Percentiles rank a stretch among this genome's conserved stretches.
phyloP scores from a whole-genome alignment of 2,329 filamentous ascomycete genomes.

The Zelopaecilomyces penicillatus region DNA sequence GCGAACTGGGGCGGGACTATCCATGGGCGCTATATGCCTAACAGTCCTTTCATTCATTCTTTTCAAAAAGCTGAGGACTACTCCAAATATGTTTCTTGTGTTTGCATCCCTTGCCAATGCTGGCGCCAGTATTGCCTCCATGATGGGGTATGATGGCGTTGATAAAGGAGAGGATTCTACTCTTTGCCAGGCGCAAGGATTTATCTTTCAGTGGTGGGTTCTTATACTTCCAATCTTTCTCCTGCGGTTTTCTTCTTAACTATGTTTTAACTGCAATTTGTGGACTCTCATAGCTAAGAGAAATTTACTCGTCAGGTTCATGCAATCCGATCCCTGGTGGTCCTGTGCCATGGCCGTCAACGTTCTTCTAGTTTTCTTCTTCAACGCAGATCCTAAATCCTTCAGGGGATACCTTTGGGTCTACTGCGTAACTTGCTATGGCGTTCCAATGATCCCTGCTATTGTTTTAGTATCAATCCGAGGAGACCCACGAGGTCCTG shows the following conservation, averaged over 20 bases:
- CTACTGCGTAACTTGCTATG: slow-evolving; percentile 63
- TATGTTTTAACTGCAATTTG: no score
- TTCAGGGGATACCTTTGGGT: slow-evolving; percentile 63
- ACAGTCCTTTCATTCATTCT: slow-evolving; percentile 41
- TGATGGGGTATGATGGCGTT: slow-evolving; percentile 62
- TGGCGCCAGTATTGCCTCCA: slow-evolving; percentile 53
- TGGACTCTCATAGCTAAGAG: background rate
- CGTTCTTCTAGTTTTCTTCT: slow-evolving; percentile 62
- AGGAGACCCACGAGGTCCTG: slow-evolving; percentile 26
- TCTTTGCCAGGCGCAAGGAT: slow-evolving; percentile 54
- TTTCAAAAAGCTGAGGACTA: slow-evolving; percentile 45
- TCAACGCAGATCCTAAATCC: slow-evolving; percentile 47
- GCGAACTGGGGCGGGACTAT: slow-evolving; percentile 44
- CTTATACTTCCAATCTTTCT: no score
- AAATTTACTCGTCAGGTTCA: slow-evolving; percentile 47
- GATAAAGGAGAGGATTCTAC: slow-evolving; percentile 41
- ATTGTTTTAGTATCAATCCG: slow-evolving; percentile 55
- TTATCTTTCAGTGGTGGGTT: slow-evolving; percentile 58
- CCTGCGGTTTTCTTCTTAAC: no score
- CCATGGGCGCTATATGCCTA: slow-evolving; percentile 40
- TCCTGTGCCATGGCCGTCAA: slow-evolving; percentile 76
- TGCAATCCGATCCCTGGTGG: slow-evolving; percentile 69
- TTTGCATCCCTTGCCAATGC: slow-evolving; percentile 33
- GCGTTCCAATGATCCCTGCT: slow-evolving; percentile 58
- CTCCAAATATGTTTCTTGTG: slow-evolving; percentile 44